A percentile compares a stretch with the other conserved stretches of the same genome.
Conservation (phyloP, 257 asterid genomes). For the Capsicum rhomboideum region DNA sequence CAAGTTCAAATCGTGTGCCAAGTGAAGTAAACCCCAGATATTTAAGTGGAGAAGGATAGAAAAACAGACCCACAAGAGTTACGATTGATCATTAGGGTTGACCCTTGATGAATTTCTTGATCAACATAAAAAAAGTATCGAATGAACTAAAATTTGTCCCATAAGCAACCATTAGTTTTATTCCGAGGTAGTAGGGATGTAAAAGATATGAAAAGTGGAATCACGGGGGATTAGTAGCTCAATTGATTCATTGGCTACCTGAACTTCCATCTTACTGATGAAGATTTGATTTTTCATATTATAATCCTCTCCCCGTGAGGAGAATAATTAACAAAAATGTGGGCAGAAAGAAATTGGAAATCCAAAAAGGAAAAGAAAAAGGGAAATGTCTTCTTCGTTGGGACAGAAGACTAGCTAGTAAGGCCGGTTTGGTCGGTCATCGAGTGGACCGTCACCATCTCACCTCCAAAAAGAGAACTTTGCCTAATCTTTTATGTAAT, state of each 20-base stretch:
- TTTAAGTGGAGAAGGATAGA: not conserved
- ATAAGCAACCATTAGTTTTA: not conserved
- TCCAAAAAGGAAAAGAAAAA: not conserved
- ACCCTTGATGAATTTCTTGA: too few relatives aligned
- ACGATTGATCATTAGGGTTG: too few relatives aligned
- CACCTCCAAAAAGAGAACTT: not conserved
- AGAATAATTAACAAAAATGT: not conserved
- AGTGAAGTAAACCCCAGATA: not conserved
- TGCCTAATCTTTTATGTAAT: not conserved
- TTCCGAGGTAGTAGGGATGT: not conserved
- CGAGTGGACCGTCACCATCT: conserved; percentile 48
- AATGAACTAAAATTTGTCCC: not conserved
- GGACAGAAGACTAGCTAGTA: conserved; percentile 3
- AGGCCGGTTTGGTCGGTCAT: conserved; percentile 80
- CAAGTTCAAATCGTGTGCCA: too few relatives aligned
- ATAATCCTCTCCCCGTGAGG: too few relatives aligned
- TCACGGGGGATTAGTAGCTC: too few relatives aligned
- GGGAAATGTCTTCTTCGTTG: conserved; percentile 19
- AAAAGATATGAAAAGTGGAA: not conserved
- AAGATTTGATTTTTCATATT: too few relatives aligned
- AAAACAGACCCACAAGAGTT: too few relatives aligned
- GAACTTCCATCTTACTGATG: too few relatives aligned
- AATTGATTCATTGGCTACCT: too few relatives aligned
- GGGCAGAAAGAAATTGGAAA: not conserved
- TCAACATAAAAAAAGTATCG: not conserved